phyloP scores from a whole-genome alignment of 768 basidiomycete species.

The Serpula lacrymans region DNA sequence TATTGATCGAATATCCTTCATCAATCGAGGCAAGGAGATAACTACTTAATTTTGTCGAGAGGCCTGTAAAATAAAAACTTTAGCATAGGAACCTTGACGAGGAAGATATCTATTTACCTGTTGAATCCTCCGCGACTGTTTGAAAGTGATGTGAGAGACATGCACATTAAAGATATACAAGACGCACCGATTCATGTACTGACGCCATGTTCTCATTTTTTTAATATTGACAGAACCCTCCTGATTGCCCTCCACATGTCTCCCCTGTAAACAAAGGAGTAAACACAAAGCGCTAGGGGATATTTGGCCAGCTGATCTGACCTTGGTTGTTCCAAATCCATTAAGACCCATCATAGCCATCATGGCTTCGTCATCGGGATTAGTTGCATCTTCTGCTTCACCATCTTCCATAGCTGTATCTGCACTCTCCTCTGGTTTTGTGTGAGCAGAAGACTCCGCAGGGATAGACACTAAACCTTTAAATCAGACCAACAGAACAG shows the following conservation, averaged over 20 bases:
- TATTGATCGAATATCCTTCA: no score
- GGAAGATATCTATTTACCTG: constrained; percentile 42
- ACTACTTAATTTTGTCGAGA: constrained; percentile 90
- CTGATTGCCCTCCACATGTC: constrained; percentile 80
- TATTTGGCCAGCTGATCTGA: constrained; percentile 24
- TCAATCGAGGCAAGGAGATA: neutral
- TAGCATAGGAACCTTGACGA: neutral
- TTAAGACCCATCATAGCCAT: constrained; percentile 86
- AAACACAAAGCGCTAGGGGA: constrained; percentile 1
- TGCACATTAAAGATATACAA: constrained; percentile 2
- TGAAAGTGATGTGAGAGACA: constrained; percentile 12
- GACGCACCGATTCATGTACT: constrained; percentile 93
- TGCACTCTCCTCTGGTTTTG: constrained; percentile 37
- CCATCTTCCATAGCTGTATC: constrained; percentile 46
- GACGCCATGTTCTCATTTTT: constrained; percentile 89
- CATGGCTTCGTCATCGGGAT: constrained; percentile 76
- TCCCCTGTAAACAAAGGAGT: constrained; percentile 49
- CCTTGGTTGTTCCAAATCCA: constrained; percentile 91
- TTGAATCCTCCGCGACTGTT: constrained; percentile 81
- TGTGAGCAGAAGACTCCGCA: constrained; percentile 5
- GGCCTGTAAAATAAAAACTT: constrained; percentile 51
- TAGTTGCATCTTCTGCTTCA: constrained; percentile 50
- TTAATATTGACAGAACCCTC: constrained; percentile 64
- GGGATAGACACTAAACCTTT: neutral
- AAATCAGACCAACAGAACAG: neutral